phyloP scores from a whole-genome alignment of 192 early-diverging fungal genomes.

The Dispira simplex region DNA sequence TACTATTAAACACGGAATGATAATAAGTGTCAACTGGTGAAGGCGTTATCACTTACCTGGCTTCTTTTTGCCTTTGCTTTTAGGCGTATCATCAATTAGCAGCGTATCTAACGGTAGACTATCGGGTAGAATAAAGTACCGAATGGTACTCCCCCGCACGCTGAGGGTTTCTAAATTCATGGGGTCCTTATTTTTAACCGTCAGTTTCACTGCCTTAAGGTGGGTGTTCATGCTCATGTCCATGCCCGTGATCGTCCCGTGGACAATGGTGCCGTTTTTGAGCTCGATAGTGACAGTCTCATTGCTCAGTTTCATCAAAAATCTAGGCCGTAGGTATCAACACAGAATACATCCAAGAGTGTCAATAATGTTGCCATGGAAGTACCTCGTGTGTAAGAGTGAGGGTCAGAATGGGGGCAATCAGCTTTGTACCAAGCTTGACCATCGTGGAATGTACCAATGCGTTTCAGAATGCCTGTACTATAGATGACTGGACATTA shows the following conservation, averaged over 20 bases:
- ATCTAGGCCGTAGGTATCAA: background rate
- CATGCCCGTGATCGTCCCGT: conserved; percentile 89
- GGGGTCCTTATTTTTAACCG: conserved; percentile 84
- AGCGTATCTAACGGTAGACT: conserved; percentile 89
- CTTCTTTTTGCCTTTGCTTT: conserved; percentile 81
- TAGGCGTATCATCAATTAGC: conserved; percentile 89
- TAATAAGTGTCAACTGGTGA: background rate
- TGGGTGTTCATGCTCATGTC: conserved; percentile 99
- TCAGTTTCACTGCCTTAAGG: conserved; percentile 97
- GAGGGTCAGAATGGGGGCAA: no score
- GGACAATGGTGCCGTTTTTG: conserved; percentile 95
- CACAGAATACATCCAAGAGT: no score
- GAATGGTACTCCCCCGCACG: conserved; percentile 89
- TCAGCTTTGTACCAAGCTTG: no score
- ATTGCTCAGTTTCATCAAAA: conserved; percentile 6
- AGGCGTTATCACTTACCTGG: conserved; percentile 24
- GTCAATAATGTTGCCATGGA: no score
- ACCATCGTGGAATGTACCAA: no score
- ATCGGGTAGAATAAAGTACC: conserved; percentile 93
- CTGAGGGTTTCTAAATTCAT: conserved; percentile 80
- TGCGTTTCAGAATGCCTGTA: no score
- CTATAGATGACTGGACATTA: no score
- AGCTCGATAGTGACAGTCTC: conserved; percentile 98
- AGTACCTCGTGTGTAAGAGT: no score
- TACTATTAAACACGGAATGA: conserved; percentile 5